Evolutionary conservation across 2,329 filamentous ascomycete genomes (phyloP), one percentile per base, ranked within the genome.

Genomic region (Polytolypa hystricis): DNA sequence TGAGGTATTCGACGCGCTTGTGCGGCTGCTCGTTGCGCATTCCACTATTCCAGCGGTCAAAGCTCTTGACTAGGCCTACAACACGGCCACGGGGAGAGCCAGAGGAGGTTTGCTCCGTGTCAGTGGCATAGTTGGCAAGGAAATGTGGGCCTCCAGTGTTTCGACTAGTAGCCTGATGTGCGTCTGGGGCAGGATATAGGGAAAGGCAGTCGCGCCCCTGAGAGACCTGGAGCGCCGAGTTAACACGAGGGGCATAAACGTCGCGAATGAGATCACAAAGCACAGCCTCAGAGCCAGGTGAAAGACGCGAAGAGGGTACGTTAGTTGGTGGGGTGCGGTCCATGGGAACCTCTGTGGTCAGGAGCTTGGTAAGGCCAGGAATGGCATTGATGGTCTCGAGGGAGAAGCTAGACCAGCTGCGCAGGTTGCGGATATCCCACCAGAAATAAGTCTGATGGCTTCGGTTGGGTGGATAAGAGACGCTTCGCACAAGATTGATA

Each of bases 351-450:
- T 79, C 71, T 47, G 81, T 77, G 47, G 75, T 76, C 40, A 95
- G 75, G 15, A 93, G 74, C 15, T 74, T 69, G 5, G 79, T 71
- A 16, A 91, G 78, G 20, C 77, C 78, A 1, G 81, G 81, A 30
- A 93, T 76, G 4, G 74, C 67, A 47, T 80, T 70, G 55, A 95
- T 79, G 39, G 79, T 77, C 37, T 70, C 59, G 8, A 83, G 66
- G 46, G 75, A 84, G 71, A 95, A 95, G 48, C 76, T 73, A 35
- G 73, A 73, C 89, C 89, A 95, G 43, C 77, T 73, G 44, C 84
- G 77, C 47, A 95, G 69, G 56, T 93, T 89, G 48, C 89, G 82
- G 40, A 93, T 73, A 53, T 96, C 89, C 83, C 85, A 95, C 89
- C 89, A 96, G 60, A 89, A 94, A 65, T 93, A 79, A 57, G 80